Conservation (phyloP, 495 filamentous ascomycete genomes). For the Penicillium subrubescens region DNA sequence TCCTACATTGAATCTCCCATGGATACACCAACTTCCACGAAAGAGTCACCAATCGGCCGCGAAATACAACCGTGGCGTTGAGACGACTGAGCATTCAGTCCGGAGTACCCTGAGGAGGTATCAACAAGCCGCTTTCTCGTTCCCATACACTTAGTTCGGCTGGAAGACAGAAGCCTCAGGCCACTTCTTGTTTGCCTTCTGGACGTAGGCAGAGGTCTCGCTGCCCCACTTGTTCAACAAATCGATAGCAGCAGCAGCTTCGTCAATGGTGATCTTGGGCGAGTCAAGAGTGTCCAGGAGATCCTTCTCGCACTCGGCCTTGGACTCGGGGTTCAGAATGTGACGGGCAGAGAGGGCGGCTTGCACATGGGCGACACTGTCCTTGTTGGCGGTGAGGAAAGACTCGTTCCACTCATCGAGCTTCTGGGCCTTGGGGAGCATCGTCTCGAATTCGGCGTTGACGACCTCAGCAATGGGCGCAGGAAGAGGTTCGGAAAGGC, state of each 20-base stretch:
- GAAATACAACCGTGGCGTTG: background rate
- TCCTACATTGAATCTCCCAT: background rate
- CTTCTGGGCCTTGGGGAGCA: conserved; percentile 56
- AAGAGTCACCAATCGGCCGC: background rate
- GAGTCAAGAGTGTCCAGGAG: conserved; percentile 59
- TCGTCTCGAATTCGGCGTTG: conserved; percentile 61
- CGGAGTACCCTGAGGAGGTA: background rate
- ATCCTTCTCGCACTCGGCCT: conserved; percentile 60
- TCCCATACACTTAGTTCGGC: conserved; percentile 24
- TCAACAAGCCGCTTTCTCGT: background rate
- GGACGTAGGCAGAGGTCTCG: conserved; percentile 58
- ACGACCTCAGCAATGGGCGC: conserved; percentile 66
- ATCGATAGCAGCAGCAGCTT: conserved; percentile 61
- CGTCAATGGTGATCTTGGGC: conserved; percentile 55
- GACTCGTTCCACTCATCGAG: conserved; percentile 68
- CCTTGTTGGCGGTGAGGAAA: conserved; percentile 63
- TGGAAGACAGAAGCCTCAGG: conserved; percentile 66
- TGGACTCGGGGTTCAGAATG: conserved; percentile 58
- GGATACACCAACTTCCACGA: background rate
- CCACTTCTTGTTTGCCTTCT: conserved; percentile 70
- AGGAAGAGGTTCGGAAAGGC: conserved; percentile 54
- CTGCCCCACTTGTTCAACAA: conserved; percentile 63
- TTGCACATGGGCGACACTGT: conserved; percentile 64
- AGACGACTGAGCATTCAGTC: background rate
- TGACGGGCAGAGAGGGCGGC: conserved; percentile 62